Evolutionary conservation across 768 basidiomycete genomes (phyloP), one percentile per base, ranked within the genome.

Genomic region (Tricholoma furcatifolium): DNA sequence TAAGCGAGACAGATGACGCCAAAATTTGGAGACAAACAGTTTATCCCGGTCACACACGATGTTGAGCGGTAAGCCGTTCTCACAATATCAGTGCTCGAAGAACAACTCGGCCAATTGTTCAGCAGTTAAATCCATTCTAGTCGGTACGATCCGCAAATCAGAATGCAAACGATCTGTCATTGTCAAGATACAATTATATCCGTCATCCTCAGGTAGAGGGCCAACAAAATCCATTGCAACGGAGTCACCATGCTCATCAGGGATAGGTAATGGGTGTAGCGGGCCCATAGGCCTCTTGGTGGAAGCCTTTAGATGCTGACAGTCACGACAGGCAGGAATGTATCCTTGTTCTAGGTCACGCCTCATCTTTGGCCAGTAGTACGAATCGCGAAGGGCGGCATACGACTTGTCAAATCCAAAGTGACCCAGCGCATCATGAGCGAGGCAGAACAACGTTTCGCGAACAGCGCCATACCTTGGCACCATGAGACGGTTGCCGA

Each of bases 291-390:
- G 55, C 9, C 47, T 49, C 0, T 56, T 54, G 0, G 67, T 69
- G 0, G 44, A 43, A 0, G 57, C 53, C 52, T 77, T 76, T 59
- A 74, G 67, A 0, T 65, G 51, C 35, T 56, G 55, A 30, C 58
- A 60, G 5, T 60, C 52, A 10, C 7, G 27, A 35, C 58, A 60
- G 1, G 31, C 6, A 5, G 56, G 56, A 27, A 57, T 40, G 35
- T 57, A 57, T 9, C 34, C 34, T 4, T 20, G 4, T 27, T 51
- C 35, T 3, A 60, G 42, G 41, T 60, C 49, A 18, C 34, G 34
- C 49, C 68, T 52, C 73, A 75, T 74, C 30, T 67, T 62, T 21
- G 65, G 65, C 70, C 69, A 67, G 39, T 66, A 73, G 50, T 62
- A 74, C 1, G 62, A 55, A 0, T 58, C 31, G 0, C 58, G 23